Evolutionary conservation across 176 grass and related monocot genomes (phyloP).

Genomic region (Lolium rigidum): DNA sequence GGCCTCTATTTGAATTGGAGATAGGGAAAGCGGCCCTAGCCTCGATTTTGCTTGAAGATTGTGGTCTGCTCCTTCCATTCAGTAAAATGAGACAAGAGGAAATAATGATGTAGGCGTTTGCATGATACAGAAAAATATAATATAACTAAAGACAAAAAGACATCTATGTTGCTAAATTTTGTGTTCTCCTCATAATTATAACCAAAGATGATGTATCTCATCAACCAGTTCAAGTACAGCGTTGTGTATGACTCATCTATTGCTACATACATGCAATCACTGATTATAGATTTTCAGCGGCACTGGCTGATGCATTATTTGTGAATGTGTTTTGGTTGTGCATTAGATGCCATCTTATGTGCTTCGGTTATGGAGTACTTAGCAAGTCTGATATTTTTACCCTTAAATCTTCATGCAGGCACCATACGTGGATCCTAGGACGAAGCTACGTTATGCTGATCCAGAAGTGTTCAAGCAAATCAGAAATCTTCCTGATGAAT

Average conservation of each 20-base stretch:
- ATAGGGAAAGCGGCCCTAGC: neutral
- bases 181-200: too few relatives aligned
- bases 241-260: neutral
- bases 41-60: neutral
- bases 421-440: conserved; percentile 88
- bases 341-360: neutral
- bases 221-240: neutral
- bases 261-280: neutral
- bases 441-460: conserved; percentile 72
- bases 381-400: neutral
- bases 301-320: neutral
- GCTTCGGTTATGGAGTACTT: neutral
- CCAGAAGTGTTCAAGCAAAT: conserved; percentile 88
- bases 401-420: conserved; percentile 53
- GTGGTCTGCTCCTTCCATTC: neutral
- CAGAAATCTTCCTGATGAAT: conserved; percentile 77
- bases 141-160: neutral
- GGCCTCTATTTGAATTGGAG: too few relatives aligned
- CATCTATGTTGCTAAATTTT: neutral
- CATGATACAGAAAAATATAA: neutral
- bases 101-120: neutral
- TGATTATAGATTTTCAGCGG: neutral
- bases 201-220: neutral
- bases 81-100: too few relatives aligned
- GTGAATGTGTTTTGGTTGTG: neutral